Evolutionary conservation across 768 basidiomycete species (phyloP), one percentile per base, ranked within the genome.

Genomic region (Stropharia rugosoannulata): DNA sequence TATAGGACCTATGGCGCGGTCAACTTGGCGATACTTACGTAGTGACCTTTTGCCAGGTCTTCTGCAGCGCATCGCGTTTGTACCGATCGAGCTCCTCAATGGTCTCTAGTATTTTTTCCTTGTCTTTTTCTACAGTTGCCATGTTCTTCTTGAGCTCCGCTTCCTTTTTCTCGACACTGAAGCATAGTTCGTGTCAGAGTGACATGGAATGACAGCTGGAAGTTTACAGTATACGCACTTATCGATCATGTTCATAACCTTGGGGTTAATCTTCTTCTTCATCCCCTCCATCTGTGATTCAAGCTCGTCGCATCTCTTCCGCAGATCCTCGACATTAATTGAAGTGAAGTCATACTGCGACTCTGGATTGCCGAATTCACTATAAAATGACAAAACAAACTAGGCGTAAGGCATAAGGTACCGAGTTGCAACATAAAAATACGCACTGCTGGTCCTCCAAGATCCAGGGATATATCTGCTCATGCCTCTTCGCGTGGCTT

Each of bases 11-110:
- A n/a, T 19, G n/a, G 16, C 39, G 25, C 39, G 37, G 32, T 4
- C 9, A 58, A 46, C 15, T 19, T 40, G 40, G 19, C 18, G 22
- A 5, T 18, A 75, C 89, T 63, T 66, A 96, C 95, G 79, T 82
- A 67, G 91, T 89, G 63, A 99, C 97, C 67, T 96, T 96, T 64
- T 89, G 85, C 96, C 97, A 99, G 0, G 95, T 98, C 73, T 89
- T 95, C 69, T 86, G 84, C 49, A 98, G 76, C 0, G 97, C 93
- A 61, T 96, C 95, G 27, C 90, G 83, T 75, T 99, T 99, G 71
- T 96, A 94, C 46, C 85, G 81, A 68, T 98, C 96, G 9, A 98
- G 84, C 66, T 97, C 91, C 29, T 83, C 86, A 57, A 99, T 95
- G 0, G 95, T 98, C 54, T 86, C 84, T 63, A 97, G 93, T 48